Percentiles rank a stretch among this genome's conserved stretches.
Conservation (phyloP, 495 filamentous ascomycete genomes). For the Xylaria sp. region DNA sequence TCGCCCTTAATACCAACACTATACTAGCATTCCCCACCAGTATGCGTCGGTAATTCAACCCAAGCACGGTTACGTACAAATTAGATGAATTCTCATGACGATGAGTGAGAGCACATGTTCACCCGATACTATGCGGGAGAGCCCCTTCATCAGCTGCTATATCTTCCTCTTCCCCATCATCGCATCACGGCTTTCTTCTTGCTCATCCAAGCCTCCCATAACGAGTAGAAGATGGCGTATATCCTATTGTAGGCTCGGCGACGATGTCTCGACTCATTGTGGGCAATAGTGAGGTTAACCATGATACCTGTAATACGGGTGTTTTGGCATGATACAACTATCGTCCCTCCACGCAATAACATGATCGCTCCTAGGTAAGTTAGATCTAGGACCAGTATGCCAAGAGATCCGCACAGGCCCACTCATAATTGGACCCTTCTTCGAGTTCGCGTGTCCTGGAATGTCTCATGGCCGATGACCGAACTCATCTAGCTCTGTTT, state of each 20-base stretch:
- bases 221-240: neutral
- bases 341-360: neutral
- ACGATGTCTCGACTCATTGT: neutral
- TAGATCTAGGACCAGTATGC: constrained; percentile 14
- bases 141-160: neutral
- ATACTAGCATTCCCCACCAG: neutral
- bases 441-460: neutral
- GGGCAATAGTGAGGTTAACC: neutral
- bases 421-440: neutral
- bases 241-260: neutral
- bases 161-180: neutral
- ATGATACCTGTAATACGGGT: neutral
- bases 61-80: neutral
- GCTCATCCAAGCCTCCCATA: constrained; percentile 1
- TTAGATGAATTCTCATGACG: neutral
- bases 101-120: constrained; percentile 8
- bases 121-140: neutral
- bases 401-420: neutral
- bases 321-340: neutral
- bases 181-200: neutral
- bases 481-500: constrained; percentile 34
- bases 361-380: neutral
- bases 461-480: neutral
- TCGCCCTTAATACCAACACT: neutral
- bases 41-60: neutral